Percentiles rank a stretch among this genome's conserved stretches.
phyloP scores from a whole-genome alignment of 2,329 filamentous ascomycete species.

The Neofusicoccum sp. region DNA sequence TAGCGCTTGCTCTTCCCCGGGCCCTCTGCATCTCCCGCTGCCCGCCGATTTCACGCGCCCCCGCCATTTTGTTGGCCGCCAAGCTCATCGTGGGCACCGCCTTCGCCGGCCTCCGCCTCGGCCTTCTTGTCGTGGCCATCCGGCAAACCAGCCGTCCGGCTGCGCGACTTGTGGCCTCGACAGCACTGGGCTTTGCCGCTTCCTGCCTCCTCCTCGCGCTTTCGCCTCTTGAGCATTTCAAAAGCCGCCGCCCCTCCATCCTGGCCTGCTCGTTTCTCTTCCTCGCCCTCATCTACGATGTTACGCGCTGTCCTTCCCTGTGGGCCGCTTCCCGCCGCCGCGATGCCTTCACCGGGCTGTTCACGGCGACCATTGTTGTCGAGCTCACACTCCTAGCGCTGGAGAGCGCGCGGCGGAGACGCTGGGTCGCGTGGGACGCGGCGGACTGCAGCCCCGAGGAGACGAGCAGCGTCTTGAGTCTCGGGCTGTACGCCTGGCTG shows the following conservation, averaged over 20 bases:
- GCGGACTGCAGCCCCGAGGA: slow-evolving; percentile 49
- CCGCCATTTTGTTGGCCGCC: background rate
- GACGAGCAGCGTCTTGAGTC: slow-evolving; percentile 51
- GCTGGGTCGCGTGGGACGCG: slow-evolving; percentile 40
- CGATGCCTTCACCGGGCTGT: slow-evolving; percentile 23
- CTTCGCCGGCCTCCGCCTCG: background rate
- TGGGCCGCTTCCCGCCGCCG: slow-evolving; percentile 23
- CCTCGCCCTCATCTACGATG: slow-evolving; percentile 27
- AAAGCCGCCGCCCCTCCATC: background rate
- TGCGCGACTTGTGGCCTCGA: background rate
- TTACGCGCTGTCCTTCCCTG: slow-evolving; percentile 27
- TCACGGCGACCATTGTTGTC: slow-evolving; percentile 25
- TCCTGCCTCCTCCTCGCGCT: background rate
- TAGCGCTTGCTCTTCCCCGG: background rate
- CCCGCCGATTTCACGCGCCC: background rate
- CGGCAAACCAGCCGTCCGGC: background rate
- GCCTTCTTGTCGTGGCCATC: background rate
- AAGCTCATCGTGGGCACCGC: background rate
- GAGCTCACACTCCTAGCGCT: slow-evolving; percentile 46
- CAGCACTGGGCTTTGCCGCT: background rate
- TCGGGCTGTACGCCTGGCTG: slow-evolving; percentile 54
- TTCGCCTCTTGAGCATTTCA: background rate
- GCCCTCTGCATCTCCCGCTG: background rate
- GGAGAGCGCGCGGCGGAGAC: slow-evolving; percentile 47
- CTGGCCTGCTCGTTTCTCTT: slow-evolving; percentile 18